Base-by-base conservation (phyloP, 2,329 filamentous ascomycete species). In the Ustilaginoidea virens region DNA sequence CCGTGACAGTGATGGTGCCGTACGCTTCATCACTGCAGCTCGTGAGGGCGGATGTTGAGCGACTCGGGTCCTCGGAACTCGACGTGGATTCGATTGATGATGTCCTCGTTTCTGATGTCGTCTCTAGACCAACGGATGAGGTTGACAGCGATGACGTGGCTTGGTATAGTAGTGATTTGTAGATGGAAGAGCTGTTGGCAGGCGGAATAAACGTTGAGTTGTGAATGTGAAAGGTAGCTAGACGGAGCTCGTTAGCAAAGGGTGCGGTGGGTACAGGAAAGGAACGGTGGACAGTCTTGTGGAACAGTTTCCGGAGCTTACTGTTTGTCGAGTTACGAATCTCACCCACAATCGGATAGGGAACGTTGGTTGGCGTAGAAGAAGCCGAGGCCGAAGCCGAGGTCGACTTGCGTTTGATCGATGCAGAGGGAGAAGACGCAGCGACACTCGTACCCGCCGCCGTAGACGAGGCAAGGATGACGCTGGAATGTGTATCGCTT, bases 301-400 rank as follows among this genome's bases (percentile, higher is more conserved):
- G n/a, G n/a, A n/a, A n/a, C n/a, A n/a, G n/a, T n/a, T n/a, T n/a
- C n/a, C n/a, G n/a, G n/a, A 23, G 16, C 41, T 25, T 38, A 47
- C 44, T 27, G 28, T 31, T 39, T 30, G 45, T 47, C 31, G 35
- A 34, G 23, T 47, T 46, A 19, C 33, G 39, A 16, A 28, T 17
- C 5, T 36, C 39, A 7, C 17, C 27, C n/a, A 37, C n/a, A n/a
- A n/a, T n/a, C n/a, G n/a, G n/a, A n/a, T n/a, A n/a, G n/a, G n/a
- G n/a, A n/a, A n/a, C n/a, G 9, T 24, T 33, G 11, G 29, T 30
- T 10, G 31, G 31, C 15, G 28, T 15, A 33, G 41, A 38, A 11
- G 33, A 17, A 16, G 39, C 31, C 15, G 38, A 34, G 18, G n/a
- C 29, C 29, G 36, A 32, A n/a, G n/a, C n/a, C 24, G 41, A 36